These are phyloP conservation scores for Penicillium samsonianum DNA, from an alignment of 495 filamentous ascomycete genomes.

Conservation along the genomic window DNA sequence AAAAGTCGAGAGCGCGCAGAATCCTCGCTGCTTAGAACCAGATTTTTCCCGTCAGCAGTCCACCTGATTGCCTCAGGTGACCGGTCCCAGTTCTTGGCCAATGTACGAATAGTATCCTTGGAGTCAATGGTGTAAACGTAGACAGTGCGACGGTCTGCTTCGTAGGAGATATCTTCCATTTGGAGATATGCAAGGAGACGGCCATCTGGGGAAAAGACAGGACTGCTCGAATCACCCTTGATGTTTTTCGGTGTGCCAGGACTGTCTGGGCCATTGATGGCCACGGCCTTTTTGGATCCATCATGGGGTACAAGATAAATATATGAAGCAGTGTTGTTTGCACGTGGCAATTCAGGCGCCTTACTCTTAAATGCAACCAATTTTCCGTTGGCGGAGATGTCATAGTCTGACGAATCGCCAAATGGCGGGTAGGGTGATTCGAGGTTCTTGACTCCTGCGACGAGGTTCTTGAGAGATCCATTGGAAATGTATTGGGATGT, in stretches of 20 bases:
- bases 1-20: slow-evolving; percentile 34
- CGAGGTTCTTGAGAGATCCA: slow-evolving; percentile 41
- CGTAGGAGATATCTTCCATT: slow-evolving; percentile 40
- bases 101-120: slow-evolving; percentile 29
- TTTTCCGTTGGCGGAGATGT: slow-evolving; percentile 42
- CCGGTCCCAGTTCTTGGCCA: slow-evolving; percentile 44
- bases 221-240: slow-evolving; percentile 36
- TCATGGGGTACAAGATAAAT: slow-evolving; percentile 45
- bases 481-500: slow-evolving; percentile 19
- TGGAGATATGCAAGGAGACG: slow-evolving; percentile 42
- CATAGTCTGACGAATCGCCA: slow-evolving; percentile 43
- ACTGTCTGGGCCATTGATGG: slow-evolving; percentile 40
- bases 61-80: slow-evolving; percentile 40
- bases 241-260: slow-evolving; percentile 30
- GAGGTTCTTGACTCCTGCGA: slow-evolving; percentile 44
- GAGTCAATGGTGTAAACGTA: slow-evolving; percentile 38
- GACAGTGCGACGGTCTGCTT: slow-evolving; percentile 38
- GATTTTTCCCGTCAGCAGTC: slow-evolving; percentile 33
- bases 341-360: slow-evolving; percentile 39
- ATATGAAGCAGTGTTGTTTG: slow-evolving; percentile 42
- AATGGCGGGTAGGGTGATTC: slow-evolving; percentile 49
- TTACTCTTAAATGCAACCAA: slow-evolving; percentile 48
- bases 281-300: slow-evolving; percentile 30
- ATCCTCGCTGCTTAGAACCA: slow-evolving; percentile 39
- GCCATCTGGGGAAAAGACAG: slow-evolving; percentile 43